Conservation (phyloP, 768 basidiomycete genomes). For the Psilocybe cubensis region DNA sequence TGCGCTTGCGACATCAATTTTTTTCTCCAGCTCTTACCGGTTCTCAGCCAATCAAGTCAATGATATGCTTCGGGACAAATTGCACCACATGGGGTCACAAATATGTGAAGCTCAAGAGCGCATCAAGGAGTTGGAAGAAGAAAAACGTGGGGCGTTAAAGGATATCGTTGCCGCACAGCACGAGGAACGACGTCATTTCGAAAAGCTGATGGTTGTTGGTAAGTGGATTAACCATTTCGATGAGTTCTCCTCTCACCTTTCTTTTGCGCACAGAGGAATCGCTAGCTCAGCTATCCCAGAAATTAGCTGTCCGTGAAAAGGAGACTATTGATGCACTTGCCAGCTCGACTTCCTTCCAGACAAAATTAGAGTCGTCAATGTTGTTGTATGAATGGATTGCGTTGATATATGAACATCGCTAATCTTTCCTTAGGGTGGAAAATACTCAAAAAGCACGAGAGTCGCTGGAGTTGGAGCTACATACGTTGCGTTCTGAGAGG, state of each 20-base stretch:
- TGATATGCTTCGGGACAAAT: conserved; percentile 43
- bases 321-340: conserved; percentile 30
- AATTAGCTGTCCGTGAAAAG: conserved; percentile 29
- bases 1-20: background rate
- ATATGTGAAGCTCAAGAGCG: conserved; percentile 35
- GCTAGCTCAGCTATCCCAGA: conserved; percentile 25
- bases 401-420: background rate
- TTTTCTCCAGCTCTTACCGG: background rate
- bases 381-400: conserved; percentile 16
- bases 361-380: conserved; percentile 21
- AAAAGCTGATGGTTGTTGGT: conserved; percentile 15
- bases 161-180: conserved; percentile 19
- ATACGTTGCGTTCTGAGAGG: conserved; percentile 16
- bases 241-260: background rate
- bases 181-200: conserved; percentile 18
- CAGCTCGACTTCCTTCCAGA: conserved; percentile 23
- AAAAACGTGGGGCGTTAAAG: conserved; percentile 26
- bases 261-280: conserved; percentile 22
- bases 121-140: conserved; percentile 38
- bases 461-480: conserved; percentile 15
- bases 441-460: conserved; percentile 9
- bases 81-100: conserved; percentile 34
- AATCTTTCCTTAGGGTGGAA: conserved; percentile 12
- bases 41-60: conserved; percentile 39
- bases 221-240: background rate